Percentiles rank a stretch among this genome's conserved stretches.
Evolutionary conservation across 352 stramenopile genomes (phyloP).

Genomic region (Saprolegnia parasitica): DNA sequence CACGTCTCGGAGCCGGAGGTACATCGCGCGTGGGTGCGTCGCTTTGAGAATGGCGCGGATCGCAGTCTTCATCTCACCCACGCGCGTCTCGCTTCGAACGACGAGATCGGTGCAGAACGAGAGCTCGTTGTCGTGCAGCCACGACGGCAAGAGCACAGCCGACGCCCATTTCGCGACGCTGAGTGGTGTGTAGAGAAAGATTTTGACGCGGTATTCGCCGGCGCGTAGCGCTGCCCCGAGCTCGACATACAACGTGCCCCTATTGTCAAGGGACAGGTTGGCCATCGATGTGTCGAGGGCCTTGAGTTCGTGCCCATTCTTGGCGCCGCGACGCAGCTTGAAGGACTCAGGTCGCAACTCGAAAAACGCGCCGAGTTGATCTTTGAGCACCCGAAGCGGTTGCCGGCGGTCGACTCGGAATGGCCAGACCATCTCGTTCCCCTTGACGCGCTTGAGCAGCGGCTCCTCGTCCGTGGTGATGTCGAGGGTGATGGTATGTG

Average conservation of each 20-base stretch:
- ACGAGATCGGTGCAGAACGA: constrained; percentile 55
- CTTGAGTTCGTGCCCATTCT: constrained; percentile 75
- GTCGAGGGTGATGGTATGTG: constrained; percentile 75
- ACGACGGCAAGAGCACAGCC: constrained; percentile 43
- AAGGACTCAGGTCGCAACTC: constrained; percentile 48
- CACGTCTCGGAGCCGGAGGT: constrained; percentile 62
- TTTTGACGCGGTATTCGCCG: constrained; percentile 70
- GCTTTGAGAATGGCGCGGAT: constrained; percentile 44
- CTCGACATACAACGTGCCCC: constrained; percentile 58
- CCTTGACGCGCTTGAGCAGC: constrained; percentile 8
- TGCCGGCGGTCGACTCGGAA: constrained; percentile 72
- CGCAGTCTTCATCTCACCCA: constrained; percentile 58
- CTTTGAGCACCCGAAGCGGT: constrained; percentile 53
- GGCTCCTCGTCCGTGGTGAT: constrained; percentile 39
- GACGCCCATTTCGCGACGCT: constrained; percentile 19
- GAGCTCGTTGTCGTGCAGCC: constrained; percentile 51
- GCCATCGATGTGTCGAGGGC: constrained; percentile 65
- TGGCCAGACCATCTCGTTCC: constrained; percentile 33
- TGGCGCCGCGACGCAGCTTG: constrained; percentile 70
- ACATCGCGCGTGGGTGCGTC: constrained; percentile 38
- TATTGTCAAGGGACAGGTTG: constrained; percentile 65
- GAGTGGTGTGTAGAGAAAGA: constrained; percentile 50
- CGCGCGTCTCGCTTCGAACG: constrained; percentile 67
- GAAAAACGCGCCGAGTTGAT: constrained; percentile 47
- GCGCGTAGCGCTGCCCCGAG: constrained; percentile 58